A percentile compares a stretch with the other conserved stretches of the same genome.
Evolutionary conservation across 2,329 filamentous ascomycete species (phyloP).

Genomic region (Emmonsiellopsis sp.): DNA sequence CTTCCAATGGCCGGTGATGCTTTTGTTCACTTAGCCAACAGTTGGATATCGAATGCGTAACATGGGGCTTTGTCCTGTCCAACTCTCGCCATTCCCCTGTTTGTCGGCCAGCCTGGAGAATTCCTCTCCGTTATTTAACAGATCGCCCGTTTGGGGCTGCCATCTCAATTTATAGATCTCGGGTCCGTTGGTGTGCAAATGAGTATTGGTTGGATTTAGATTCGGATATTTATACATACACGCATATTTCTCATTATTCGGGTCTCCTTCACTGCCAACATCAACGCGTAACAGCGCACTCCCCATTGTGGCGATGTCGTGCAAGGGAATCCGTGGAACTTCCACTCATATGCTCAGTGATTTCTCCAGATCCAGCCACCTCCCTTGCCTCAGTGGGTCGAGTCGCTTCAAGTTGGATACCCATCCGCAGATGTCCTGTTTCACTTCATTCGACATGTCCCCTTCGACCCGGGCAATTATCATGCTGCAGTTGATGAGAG

Average conservation of each 20-base stretch:
- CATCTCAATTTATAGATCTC: not conserved
- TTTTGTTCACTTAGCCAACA: not conserved
- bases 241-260: not conserved
- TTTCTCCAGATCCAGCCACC: conserved; percentile 63
- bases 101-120: not conserved
- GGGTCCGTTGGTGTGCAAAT: not conserved
- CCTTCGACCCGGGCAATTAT: conserved; percentile 44
- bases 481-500: conserved; percentile 64
- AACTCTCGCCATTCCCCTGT: not conserved
- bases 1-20: too few species aligned
- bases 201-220: not conserved
- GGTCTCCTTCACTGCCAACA: not conserved
- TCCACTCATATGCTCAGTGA: conserved; percentile 19
- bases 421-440: conserved; percentile 46
- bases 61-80: not conserved
- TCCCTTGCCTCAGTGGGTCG: conserved; percentile 63
- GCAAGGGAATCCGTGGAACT: not conserved
- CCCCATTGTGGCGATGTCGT: not conserved
- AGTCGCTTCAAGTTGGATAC: conserved; percentile 56
- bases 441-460: conserved; percentile 34
- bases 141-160: not conserved
- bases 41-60: not conserved
- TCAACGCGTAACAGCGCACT: not conserved
- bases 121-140: not conserved
- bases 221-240: not conserved